These are phyloP conservation scores for Fagopyrum homotropicum DNA, from an alignment of 148 eudicot species.

Conservation along the genomic window DNA sequence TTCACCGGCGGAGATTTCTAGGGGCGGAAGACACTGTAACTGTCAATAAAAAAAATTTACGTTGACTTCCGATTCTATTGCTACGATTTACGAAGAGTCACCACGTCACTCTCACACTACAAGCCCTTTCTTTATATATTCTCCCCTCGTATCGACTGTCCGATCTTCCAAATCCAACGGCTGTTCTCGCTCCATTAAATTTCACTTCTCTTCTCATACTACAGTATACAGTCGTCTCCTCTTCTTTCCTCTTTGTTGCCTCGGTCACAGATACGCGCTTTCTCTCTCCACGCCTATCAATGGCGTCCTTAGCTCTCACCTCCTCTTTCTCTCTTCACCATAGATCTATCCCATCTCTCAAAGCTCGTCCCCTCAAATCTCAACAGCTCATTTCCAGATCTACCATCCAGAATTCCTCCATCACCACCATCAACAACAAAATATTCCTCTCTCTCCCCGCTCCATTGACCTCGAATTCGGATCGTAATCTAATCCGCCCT, in stretches of 20 bases:
- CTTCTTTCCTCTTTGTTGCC: background rate
- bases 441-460: conserved; percentile 12
- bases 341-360: conserved; percentile 5
- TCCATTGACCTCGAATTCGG: background rate
- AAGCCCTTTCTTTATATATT: background rate
- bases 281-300: conserved; percentile 19
- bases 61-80: background rate
- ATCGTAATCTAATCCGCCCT: background rate
- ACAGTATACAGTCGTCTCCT: background rate
- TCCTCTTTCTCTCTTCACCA: conserved; percentile 34
- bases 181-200: background rate
- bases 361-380: conserved; percentile 14
- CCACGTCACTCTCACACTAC: background rate
- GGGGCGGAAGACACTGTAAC: background rate
- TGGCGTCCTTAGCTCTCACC: conserved; percentile 64
- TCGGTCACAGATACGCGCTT: background rate
- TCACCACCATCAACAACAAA: background rate
- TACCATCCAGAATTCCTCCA: conserved; percentile 8
- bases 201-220: background rate
- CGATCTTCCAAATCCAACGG: conserved; percentile 3
- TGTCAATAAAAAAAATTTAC: background rate
- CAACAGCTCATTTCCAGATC: conserved; percentile 26
- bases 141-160: background rate
- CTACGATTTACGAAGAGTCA: background rate
- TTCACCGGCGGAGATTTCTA: background rate